Evolutionary conservation across 2,329 filamentous ascomycete genomes (phyloP).

Genomic region (Botrytis fabae): DNA sequence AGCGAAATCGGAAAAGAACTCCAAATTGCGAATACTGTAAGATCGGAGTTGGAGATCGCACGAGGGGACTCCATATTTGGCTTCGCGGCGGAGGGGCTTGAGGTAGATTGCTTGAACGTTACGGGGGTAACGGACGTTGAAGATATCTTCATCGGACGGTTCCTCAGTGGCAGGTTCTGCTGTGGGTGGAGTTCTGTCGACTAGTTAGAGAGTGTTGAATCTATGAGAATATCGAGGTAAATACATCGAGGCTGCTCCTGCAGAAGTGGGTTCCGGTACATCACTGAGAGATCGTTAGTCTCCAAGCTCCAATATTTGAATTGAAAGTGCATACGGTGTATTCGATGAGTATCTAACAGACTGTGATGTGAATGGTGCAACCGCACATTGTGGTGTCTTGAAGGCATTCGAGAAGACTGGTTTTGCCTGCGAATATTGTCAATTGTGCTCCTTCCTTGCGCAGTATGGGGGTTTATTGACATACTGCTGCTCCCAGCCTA

Average conservation of each 20-base stretch:
- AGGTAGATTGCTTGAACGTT: conserved; percentile 85
- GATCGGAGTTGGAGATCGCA: conserved; percentile 93
- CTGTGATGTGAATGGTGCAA: conserved; percentile 6
- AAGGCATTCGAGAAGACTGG: conserved; percentile 21
- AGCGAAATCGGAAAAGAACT: conserved; percentile 94
- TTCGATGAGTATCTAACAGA: conserved; percentile 11
- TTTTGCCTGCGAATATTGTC: conserved; percentile 28
- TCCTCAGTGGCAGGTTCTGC: neutral
- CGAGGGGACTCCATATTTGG: conserved; percentile 75
- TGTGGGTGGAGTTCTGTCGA: conserved; percentile 17
- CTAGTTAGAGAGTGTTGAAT: conserved; percentile 11
- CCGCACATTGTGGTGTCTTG: conserved; percentile 14
- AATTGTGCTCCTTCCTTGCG: neutral
- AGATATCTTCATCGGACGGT: conserved; percentile 1
- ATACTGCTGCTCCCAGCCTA: conserved; percentile 26
- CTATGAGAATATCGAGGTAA: neutral
- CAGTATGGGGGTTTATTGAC: neutral
- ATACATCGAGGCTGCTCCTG: conserved; percentile 12
- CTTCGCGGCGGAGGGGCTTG: conserved; percentile 73
- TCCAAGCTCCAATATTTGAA: neutral
- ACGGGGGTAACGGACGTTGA: conserved; percentile 63
- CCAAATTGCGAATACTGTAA: conserved; percentile 84
- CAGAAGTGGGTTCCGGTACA: conserved; percentile 1
- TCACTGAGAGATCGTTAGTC: neutral
- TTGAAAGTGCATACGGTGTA: neutral